Conservation (phyloP, 208 protist genomes). For the Trypanosoma lewisi region DNA sequence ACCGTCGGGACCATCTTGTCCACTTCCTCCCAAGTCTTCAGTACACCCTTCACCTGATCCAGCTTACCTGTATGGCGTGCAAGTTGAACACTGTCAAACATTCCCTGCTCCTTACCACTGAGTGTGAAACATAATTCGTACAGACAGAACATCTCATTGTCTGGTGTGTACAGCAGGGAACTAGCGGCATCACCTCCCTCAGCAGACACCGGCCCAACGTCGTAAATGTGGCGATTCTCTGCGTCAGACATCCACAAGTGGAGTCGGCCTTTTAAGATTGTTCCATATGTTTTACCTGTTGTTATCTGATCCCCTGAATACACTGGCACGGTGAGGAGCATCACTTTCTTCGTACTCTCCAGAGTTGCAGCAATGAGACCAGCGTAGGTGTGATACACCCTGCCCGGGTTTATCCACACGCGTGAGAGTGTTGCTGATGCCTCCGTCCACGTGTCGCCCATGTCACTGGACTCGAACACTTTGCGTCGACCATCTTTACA, state of each 20-base stretch:
- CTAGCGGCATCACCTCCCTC: conserved; percentile 3
- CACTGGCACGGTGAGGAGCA: conserved; percentile 15
- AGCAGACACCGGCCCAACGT: conserved; percentile 13
- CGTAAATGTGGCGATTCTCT: conserved; percentile 7
- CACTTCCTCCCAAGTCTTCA: conserved; percentile 7
- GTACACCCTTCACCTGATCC: background rate
- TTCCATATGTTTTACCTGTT: too few relatives aligned
- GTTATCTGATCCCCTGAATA: too few relatives aligned
- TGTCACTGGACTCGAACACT: conserved; percentile 17
- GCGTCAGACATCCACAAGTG: conserved; percentile 22
- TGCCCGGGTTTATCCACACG: conserved; percentile 14
- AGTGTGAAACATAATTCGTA: too few relatives aligned
- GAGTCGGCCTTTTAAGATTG: background rate
- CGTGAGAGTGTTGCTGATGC: conserved; percentile 14
- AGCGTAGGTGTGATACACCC: background rate
- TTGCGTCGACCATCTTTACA: conserved; percentile 1
- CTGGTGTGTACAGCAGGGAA: conserved; percentile 5
- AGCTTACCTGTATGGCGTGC: background rate
- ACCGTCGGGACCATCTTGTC: background rate
- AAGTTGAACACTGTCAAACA: background rate
- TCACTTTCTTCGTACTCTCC: conserved; percentile 9
- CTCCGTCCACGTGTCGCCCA: conserved; percentile 20
- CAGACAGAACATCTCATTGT: conserved; percentile 5
- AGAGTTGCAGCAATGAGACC: conserved; percentile 5
- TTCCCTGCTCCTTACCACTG: background rate